phyloP scores from a whole-genome alignment of 1,284 basidiomycete species.

The Trichosporon sp. region DNA sequence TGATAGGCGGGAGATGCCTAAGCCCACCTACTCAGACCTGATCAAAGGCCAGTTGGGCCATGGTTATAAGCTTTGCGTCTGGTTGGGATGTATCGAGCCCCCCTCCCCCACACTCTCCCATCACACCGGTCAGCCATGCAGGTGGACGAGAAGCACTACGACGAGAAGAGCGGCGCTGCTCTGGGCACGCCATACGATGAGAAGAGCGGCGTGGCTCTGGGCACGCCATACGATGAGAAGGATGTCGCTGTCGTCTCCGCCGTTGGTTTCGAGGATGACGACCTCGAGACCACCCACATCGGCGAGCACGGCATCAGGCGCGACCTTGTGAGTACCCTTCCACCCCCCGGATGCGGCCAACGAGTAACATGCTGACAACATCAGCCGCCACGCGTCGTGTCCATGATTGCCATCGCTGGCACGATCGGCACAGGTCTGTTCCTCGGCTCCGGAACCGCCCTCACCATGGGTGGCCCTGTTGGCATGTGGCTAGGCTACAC shows the following conservation, averaged over 20 bases:
- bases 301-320: slow-evolving; percentile 12
- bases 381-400: slow-evolving; percentile 12
- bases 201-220: no score
- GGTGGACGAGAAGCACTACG: not conserved
- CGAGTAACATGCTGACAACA: not conserved
- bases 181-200: not conserved
- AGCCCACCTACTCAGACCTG: no score
- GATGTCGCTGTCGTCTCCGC: not conserved
- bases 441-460: slow-evolving; percentile 50
- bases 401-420: slow-evolving; percentile 48
- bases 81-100: not conserved
- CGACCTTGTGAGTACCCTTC: slow-evolving; percentile 4
- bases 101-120: not conserved
- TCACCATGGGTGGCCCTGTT: slow-evolving; percentile 48
- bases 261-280: slow-evolving; percentile 3
- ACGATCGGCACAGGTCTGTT: slow-evolving; percentile 52
- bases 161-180: not conserved
- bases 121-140: not conserved
- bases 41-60: not conserved
- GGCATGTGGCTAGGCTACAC: slow-evolving; percentile 38
- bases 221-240: not conserved
- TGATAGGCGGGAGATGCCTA: no score
- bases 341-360: no score
- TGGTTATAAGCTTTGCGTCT: not conserved
- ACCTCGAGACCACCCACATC: slow-evolving; percentile 1